Conservation (phyloP, 768 basidiomycete species). For the Boletus reticuloceps region DNA sequence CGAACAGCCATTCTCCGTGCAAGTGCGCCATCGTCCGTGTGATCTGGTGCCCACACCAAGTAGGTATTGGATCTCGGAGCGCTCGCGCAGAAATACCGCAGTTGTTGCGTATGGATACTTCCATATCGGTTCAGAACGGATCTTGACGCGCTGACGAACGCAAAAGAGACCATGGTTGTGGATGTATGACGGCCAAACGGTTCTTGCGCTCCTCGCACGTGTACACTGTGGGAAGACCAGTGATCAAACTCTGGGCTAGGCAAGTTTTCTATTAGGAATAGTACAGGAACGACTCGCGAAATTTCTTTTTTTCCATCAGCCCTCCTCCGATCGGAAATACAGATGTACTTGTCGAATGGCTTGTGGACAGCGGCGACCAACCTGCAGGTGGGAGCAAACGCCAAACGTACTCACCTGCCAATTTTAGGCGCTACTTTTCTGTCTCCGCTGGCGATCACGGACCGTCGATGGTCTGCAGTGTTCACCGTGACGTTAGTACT, state of each 20-base stretch:
- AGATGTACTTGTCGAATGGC: not conserved
- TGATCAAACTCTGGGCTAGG: no score
- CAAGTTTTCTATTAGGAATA: not conserved
- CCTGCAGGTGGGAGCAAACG: not conserved
- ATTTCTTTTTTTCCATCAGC: not conserved
- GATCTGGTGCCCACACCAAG: slow-evolving; percentile 67
- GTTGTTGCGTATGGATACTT: not conserved
- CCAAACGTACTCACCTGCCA: slow-evolving; percentile 8
- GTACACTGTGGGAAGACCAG: slow-evolving; percentile 1
- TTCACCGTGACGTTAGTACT: not conserved
- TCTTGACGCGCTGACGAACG: not conserved
- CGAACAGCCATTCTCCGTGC: slow-evolving; percentile 58
- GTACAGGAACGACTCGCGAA: not conserved
- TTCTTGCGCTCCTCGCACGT: not conserved
- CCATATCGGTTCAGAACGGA: not conserved
- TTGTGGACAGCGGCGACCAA: not conserved
- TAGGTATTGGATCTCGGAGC: slow-evolving; percentile 10
- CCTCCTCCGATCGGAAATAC: not conserved
- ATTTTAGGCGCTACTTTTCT: not conserved
- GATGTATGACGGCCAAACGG: not conserved
- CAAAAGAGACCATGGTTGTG: not conserved
- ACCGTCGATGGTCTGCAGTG: not conserved
- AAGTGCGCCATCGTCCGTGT: slow-evolving; percentile 54
- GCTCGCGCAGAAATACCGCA: slow-evolving; percentile 14
- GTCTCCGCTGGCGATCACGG: slow-evolving; percentile 1